phyloP scores from a whole-genome alignment of 305 asterid species.

The Fraxinus greggii region DNA sequence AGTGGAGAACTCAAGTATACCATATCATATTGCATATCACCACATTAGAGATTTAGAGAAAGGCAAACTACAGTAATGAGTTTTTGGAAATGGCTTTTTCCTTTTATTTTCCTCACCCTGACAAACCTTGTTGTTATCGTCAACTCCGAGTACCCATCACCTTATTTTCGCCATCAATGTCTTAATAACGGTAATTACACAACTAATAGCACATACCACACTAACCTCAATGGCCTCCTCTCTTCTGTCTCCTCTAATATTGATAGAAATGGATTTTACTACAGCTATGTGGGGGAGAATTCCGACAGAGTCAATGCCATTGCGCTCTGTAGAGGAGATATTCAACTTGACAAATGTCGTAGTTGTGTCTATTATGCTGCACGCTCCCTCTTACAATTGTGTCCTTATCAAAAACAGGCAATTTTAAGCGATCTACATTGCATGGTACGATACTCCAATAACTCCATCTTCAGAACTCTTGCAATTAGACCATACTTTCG shows the following conservation, averaged over 20 bases:
- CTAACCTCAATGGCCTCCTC: neutral
- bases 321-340: neutral
- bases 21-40: too few relatives aligned
- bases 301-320: neutral
- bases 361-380: neutral
- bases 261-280: neutral
- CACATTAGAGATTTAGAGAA: neutral
- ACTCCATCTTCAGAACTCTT: neutral
- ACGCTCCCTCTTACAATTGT: too few relatives aligned
- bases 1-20: too few relatives aligned
- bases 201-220: neutral
- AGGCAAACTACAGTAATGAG: neutral
- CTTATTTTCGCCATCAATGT: too few relatives aligned
- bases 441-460: neutral
- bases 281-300: neutral
- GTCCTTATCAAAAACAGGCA: neutral
- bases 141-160: neutral
- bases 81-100: neutral
- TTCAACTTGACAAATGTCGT: neutral
- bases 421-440: neutral
- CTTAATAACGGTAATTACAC: neutral
- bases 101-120: neutral
- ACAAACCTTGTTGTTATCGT: neutral
- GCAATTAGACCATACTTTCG: too few relatives aligned
- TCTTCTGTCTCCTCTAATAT: neutral